Evolutionary conservation across 208 protist species (phyloP), one percentile per base, ranked within the genome.

Genomic region (Leptomonas pyrrhocoris): DNA sequence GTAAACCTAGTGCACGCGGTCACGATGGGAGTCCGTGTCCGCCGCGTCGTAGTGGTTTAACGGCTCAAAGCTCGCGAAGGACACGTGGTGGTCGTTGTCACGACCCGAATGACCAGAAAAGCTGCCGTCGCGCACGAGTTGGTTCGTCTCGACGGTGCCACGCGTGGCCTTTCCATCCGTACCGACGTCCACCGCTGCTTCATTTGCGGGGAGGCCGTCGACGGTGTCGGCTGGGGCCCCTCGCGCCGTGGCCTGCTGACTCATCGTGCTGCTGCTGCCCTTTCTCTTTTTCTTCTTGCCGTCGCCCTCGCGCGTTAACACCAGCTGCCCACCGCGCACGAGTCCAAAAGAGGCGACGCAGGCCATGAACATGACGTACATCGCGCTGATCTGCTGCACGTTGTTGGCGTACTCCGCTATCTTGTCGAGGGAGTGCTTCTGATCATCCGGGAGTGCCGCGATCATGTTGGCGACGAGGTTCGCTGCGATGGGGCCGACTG

Each of bases 291-390:
- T 61, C 45, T 48, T 54, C 46, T 70, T 51, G 2, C 2, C 30
- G 18, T 19, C 57, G 16, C 8, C 43, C 12, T 75, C 68, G n/a
- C 71, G 59, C 56, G 56, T 64, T 34, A 94, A 67, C 21, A 94
- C 45, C 1, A 59, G 27, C 71, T 80, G 76, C 5, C 89, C 89
- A 21, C 79, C 82, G 18, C 74, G 79, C 59, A 92, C 80, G 28
- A 92, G 73, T 21, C 80, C 77, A 3, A 94, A 27, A 12, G 89
- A 89, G 16, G 89, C 85, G 42, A 90, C 59, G 18, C 80, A 77
- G 9, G 89, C 81, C 84, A 90, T 84, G 68, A 92, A 85, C 85
- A 94, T 90, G 19, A 92, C 86, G 67, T 92, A 94, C 67, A 90
- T 77, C 12, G 86, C 86, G 13, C 75, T 74, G 74, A 92, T 88